Evolutionary conservation across 2,329 filamentous ascomycete species (phyloP), one percentile per base, ranked within the genome.

Genomic region (Alternaria sp.): DNA sequence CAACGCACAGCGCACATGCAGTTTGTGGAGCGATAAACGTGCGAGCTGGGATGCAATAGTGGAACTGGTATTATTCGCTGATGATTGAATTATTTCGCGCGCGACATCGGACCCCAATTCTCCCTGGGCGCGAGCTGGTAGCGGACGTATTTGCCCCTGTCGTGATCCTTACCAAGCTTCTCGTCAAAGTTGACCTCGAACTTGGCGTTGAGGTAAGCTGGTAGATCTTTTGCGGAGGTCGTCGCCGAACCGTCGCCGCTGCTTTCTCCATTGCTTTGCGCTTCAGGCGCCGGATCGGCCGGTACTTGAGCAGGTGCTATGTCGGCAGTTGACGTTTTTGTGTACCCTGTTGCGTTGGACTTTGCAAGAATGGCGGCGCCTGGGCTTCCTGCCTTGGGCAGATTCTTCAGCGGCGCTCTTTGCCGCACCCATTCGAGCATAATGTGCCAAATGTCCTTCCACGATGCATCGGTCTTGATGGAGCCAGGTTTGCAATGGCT

Each of bases 401-500:
- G 88, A 36, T 90, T 87, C 76, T 92, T 96, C 61, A 97, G 85
- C 0, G 94, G 93, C 0, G 88, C 86, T 73, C 90, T 91, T 76
- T 97, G 93, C 23, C 90, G 87, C 13, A 92, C 88, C 93, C 93
- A 99, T 80, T 97, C 93, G 25, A 92, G 87, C 88, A 98, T 96
- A 26, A 98, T 84, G 77, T 96, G 91, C 94, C 96, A 98, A 51
- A 99, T 87, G 0, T 93, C 89, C 5, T 85, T 85, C 93, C 93
- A 99, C 0, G 94, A 92, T 13, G 96, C 96, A 80, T 98, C 89
- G 0, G 96, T 98, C 83, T 96, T 97, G 80, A 98, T 89, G 74
- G 92, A 96, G 25, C 94, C 95, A 0, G 93, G 87, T 69, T 93
- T 93, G 72, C 93, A 93, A 79, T 99, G 96, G 71, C 92, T 97